phyloP scores from a whole-genome alignment of 257 asterid species.

The Solanum etuberosum region DNA sequence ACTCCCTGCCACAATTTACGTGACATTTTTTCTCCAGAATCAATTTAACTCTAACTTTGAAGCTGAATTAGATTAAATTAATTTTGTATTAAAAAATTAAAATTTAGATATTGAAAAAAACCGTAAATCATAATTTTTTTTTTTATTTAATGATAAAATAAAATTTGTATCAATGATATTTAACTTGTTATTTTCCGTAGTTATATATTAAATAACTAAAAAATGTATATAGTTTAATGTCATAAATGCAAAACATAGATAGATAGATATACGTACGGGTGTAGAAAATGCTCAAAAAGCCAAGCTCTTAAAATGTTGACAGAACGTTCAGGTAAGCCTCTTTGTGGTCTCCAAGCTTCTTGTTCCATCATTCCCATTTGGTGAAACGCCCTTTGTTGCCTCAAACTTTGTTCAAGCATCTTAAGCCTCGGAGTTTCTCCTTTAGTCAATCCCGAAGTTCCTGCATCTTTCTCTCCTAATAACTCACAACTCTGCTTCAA shows the following conservation, averaged over 20 bases:
- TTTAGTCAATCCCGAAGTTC: constrained; percentile 63
- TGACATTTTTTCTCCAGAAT: background rate
- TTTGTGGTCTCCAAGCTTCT: constrained; percentile 96
- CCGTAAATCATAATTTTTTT: too few species aligned
- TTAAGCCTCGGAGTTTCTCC: constrained; percentile 94
- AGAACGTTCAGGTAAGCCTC: constrained; percentile 95
- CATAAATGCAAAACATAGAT: background rate
- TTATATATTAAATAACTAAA: background rate
- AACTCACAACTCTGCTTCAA: constrained; percentile 63
- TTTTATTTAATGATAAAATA: too few species aligned
- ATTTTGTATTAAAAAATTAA: background rate
- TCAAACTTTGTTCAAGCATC: constrained; percentile 65
- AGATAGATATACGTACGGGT: constrained; percentile 63
- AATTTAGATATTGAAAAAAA: background rate
- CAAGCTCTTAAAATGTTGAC: constrained; percentile 90
- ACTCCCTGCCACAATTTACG: background rate
- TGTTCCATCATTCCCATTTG: constrained; percentile 99
- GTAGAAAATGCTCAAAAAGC: constrained; percentile 96
- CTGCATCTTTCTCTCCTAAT: constrained; percentile 75
- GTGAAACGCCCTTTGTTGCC: constrained; percentile 80
- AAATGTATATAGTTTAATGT: background rate
- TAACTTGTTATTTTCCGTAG: background rate
- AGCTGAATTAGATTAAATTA: background rate
- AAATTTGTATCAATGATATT: background rate
- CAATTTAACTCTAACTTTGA: background rate